Percentiles rank a stretch among this genome's conserved stretches.
phyloP scores from a whole-genome alignment of 768 basidiomycete genomes.

The Auricularia sp. region DNA sequence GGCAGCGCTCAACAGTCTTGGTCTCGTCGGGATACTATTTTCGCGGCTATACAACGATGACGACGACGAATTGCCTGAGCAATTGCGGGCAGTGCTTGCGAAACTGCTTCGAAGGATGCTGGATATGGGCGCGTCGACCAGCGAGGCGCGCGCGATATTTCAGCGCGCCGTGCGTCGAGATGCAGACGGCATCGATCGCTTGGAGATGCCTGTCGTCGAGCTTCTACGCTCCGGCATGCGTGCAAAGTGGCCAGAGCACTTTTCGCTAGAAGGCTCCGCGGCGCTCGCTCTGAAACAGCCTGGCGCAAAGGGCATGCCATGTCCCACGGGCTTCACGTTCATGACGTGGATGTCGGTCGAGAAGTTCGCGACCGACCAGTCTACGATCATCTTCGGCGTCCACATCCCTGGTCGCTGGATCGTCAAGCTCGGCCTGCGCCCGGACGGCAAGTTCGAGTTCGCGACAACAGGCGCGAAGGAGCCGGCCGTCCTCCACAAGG shows the following conservation, averaged over 20 bases:
- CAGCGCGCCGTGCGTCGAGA: constrained; percentile 23
- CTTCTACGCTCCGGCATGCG: constrained; percentile 62
- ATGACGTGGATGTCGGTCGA: constrained; percentile 55
- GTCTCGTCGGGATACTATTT: constrained; percentile 46
- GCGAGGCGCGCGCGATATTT: constrained; percentile 56
- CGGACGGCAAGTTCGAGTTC: constrained; percentile 50
- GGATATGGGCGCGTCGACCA: constrained; percentile 63
- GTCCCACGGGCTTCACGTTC: constrained; percentile 54
- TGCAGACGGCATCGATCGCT: neutral
- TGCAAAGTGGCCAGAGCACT: constrained; percentile 70
- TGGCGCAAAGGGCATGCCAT: constrained; percentile 44
- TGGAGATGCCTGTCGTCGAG: constrained; percentile 37
- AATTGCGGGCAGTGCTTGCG: constrained; percentile 29
- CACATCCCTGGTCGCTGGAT: constrained; percentile 22
- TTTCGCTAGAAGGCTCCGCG: constrained; percentile 54
- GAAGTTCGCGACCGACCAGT: constrained; percentile 24
- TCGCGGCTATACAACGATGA: constrained; percentile 28
- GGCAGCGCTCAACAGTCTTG: constrained; percentile 51
- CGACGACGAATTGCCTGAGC: constrained; percentile 4
- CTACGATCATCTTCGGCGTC: constrained; percentile 30
- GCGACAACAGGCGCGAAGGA: constrained; percentile 28
- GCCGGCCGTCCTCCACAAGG: constrained; percentile 34
- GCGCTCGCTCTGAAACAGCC: constrained; percentile 40
- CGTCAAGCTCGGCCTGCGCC: constrained; percentile 39
- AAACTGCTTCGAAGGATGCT: constrained; percentile 59